Evolutionary conservation across 2,329 filamentous ascomycete genomes (phyloP).

Genomic region (Aciculosporium take): DNA sequence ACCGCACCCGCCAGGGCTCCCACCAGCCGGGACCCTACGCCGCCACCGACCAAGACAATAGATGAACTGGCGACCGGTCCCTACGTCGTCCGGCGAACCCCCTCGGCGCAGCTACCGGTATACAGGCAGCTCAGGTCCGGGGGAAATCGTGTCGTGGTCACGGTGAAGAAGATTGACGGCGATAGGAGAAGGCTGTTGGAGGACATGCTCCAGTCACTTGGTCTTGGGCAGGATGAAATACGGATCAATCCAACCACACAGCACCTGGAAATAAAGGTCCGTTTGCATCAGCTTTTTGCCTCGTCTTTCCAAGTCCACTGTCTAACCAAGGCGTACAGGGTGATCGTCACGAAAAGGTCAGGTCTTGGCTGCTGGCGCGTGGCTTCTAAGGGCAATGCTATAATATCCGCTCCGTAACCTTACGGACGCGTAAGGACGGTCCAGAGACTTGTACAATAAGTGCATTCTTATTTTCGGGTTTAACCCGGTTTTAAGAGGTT

Average conservation of each 20-base stretch:
- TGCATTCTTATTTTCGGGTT: constrained; percentile 1
- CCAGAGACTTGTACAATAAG: constrained; percentile 8
- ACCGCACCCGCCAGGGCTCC: constrained; percentile 9
- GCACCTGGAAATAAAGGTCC: constrained; percentile 63
- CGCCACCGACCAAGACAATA: constrained; percentile 17
- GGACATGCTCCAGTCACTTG: constrained; percentile 47
- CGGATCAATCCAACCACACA: constrained; percentile 46
- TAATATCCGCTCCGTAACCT: too few species aligned
- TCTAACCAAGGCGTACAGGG: constrained; percentile 15
- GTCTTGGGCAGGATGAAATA: constrained; percentile 39
- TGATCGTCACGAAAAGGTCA: constrained; percentile 16
- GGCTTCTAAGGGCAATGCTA: constrained; percentile 20
- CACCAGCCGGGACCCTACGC: constrained; percentile 15
- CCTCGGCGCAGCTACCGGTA: constrained; percentile 56
- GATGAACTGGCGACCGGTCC: constrained; percentile 22
- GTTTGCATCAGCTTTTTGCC: too few species aligned
- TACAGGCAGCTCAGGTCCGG: constrained; percentile 63
- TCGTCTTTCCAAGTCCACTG: not conserved
- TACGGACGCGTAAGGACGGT: constrained; percentile 2
- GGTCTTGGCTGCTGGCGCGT: constrained; percentile 19
- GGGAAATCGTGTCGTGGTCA: constrained; percentile 60
- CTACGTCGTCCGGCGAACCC: constrained; percentile 61
- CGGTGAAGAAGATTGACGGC: constrained; percentile 68
- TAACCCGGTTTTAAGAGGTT: not conserved
- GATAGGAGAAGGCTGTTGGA: constrained; percentile 47